These are phyloP conservation scores for Fragilaria crotonensis DNA, from an alignment of 108 stramenopile species.

Conservation along the genomic window DNA sequence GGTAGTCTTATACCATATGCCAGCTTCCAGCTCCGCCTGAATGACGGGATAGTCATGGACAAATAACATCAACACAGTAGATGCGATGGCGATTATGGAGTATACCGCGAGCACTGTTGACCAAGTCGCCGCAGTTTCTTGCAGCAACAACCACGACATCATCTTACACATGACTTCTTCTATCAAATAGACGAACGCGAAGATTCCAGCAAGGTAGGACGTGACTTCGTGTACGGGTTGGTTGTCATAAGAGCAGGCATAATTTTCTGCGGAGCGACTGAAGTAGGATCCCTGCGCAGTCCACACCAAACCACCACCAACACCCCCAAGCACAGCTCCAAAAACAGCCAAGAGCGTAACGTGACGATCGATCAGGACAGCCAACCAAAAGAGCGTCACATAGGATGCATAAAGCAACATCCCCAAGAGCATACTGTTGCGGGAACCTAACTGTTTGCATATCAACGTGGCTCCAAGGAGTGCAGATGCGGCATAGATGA, in stretches of 20 bases:
- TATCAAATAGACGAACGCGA: conserved; percentile 67
- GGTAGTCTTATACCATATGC: conserved; percentile 33
- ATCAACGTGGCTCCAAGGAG: conserved; percentile 27
- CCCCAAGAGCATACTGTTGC: conserved; percentile 28
- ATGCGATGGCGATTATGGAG: conserved; percentile 33
- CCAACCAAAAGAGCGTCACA: background rate
- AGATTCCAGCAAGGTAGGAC: conserved; percentile 51
- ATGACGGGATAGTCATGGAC: conserved; percentile 24
- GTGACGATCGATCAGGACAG: background rate
- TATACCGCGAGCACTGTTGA: conserved; percentile 51
- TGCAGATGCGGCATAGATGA: conserved; percentile 33
- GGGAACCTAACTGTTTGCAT: conserved; percentile 23
- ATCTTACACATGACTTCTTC: conserved; percentile 47
- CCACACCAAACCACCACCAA: conserved; percentile 77
- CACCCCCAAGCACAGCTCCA: conserved; percentile 65
- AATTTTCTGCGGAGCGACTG: conserved; percentile 38
- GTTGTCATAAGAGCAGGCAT: conserved; percentile 20
- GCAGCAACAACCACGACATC: conserved; percentile 43
- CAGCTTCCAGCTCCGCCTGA: conserved; percentile 1
- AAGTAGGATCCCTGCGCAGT: conserved; percentile 79
- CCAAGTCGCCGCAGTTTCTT: conserved; percentile 33
- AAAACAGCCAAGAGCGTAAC: conserved; percentile 17
- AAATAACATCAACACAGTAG: conserved; percentile 33
- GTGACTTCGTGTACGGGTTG: conserved; percentile 31
- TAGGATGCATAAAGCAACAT: conserved; percentile 31